Conservation (phyloP, 2,329 filamentous ascomycete species). For the Tolypocladium tundrense region DNA sequence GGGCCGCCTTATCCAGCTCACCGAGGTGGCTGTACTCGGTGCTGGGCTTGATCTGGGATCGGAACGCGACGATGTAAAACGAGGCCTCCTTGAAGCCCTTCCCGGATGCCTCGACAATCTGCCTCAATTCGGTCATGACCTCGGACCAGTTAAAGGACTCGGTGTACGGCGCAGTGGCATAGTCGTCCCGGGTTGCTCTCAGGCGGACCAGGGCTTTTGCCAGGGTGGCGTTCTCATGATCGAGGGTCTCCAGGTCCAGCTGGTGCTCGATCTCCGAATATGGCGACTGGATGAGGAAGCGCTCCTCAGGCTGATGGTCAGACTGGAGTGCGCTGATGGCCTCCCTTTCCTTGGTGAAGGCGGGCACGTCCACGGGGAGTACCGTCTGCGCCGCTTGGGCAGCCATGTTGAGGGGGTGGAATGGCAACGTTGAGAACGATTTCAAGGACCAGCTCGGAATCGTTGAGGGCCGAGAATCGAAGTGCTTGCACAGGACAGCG, state of each 20-base stretch:
- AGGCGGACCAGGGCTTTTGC: conserved; percentile 61
- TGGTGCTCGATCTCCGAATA: conserved; percentile 63
- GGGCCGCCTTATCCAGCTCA: conserved; percentile 65
- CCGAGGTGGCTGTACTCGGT: conserved; percentile 61
- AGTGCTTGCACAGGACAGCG: neutral
- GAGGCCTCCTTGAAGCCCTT: conserved; percentile 47
- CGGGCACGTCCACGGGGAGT: conserved; percentile 12
- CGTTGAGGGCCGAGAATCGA: neutral
- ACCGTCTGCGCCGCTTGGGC: conserved; percentile 12
- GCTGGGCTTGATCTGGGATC: conserved; percentile 57
- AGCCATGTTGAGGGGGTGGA: conserved; percentile 13
- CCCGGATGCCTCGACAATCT: conserved; percentile 35
- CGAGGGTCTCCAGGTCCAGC: conserved; percentile 59
- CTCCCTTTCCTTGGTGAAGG: conserved; percentile 13
- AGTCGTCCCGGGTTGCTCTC: conserved; percentile 53
- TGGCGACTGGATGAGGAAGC: conserved; percentile 57
- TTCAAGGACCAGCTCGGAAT: neutral
- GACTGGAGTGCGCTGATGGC: conserved; percentile 16
- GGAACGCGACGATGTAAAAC: conserved; percentile 82
- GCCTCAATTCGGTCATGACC: conserved; percentile 47
- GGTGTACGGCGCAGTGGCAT: conserved; percentile 64
- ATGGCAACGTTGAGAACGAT: neutral
- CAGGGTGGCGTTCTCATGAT: conserved; percentile 56
- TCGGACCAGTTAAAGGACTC: conserved; percentile 68
- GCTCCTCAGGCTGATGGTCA: conserved; percentile 8